Evolutionary conservation across 179 eudicot species (phyloP), one percentile per base, ranked within the genome.

Genomic region (Beta lomatogona): DNA sequence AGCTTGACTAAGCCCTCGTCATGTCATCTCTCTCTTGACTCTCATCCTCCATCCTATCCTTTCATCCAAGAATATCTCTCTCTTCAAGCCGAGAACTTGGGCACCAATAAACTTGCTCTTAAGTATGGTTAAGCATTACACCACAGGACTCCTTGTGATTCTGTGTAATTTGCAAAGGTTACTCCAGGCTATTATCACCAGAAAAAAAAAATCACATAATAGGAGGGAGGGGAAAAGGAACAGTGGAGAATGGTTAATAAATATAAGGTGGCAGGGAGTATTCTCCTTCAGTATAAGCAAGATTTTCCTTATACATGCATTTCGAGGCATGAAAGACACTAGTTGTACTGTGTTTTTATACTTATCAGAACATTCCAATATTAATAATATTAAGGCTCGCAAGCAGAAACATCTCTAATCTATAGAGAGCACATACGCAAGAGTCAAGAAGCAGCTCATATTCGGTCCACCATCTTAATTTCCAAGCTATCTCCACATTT

Each of bases 51-150:
- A 10, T 25, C 69, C 14, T 64, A 64, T 14, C 36, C 10, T 64
- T 64, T 64, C 69, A 64, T 64, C 44, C 69, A 64, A 64, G 13
- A 12, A 64, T 64, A 64, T 64, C 69, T 25, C 69, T 22, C 69
- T 63, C 13, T 1, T 64, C 41, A 64, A 25, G 14, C 58, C 1
- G 15, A 21, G 41, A n/a, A 71, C 8, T 12, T 48, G 41, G 22
- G 41, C 3, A 21, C 8, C 75, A 4, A 10, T 48, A 50, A 1
- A 11, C 58, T 71, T n/a, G 3, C 21, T 41, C 48, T 41, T 9
- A 66, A 31, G 46, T 68, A 31, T 36, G 72, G 52, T 44, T 18
- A 16, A 16, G 50, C 12, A 68, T 44, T 41, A 11, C 0, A 50
- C 0, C 1, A 11, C 54, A 45, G 6, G 25, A 45, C 73, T 44